Evolutionary conservation across 1,284 basidiomycete genomes (phyloP).

Genomic region (Microbotryum lychnidis-dioicae): DNA sequence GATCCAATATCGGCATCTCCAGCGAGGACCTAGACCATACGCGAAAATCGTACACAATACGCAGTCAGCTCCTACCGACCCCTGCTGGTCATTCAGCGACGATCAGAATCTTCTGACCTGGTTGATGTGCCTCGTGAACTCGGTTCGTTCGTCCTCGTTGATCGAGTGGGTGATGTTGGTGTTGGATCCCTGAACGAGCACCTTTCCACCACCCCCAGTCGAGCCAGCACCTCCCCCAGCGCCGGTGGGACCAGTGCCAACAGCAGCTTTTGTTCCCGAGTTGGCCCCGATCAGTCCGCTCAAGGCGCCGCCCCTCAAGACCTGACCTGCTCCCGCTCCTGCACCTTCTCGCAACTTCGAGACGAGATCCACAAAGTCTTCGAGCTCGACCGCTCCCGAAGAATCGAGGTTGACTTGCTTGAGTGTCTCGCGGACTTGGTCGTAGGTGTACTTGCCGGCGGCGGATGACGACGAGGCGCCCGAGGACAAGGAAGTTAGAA

Average conservation of each 20-base stretch:
- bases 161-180: slow-evolving; percentile 96
- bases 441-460: slow-evolving; percentile 75
- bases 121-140: slow-evolving; percentile 98
- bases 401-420: slow-evolving; percentile 92
- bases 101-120: slow-evolving; percentile 45
- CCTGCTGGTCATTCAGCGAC: background rate
- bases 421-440: slow-evolving; percentile 72
- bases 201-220: slow-evolving; percentile 58
- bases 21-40: slow-evolving; percentile 65
- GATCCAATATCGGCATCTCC: slow-evolving; percentile 77
- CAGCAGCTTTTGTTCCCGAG: background rate
- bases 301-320: slow-evolving; percentile 40
- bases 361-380: slow-evolving; percentile 95
- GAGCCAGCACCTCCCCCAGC: slow-evolving; percentile 24
- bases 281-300: slow-evolving; percentile 22
- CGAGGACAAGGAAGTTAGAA: slow-evolving; percentile 56
- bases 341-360: slow-evolving; percentile 58
- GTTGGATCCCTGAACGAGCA: slow-evolving; percentile 89
- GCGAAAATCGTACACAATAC: background rate
- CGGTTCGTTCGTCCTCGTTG: slow-evolving; percentile 90
- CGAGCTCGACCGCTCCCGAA: slow-evolving; percentile 89
- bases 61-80: background rate
- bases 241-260: background rate
- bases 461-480: slow-evolving; percentile 44
- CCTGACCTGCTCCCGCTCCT: slow-evolving; percentile 50